Base-by-base conservation (phyloP, 75 land plant genomes). In the Selaginella tamariscina region DNA sequence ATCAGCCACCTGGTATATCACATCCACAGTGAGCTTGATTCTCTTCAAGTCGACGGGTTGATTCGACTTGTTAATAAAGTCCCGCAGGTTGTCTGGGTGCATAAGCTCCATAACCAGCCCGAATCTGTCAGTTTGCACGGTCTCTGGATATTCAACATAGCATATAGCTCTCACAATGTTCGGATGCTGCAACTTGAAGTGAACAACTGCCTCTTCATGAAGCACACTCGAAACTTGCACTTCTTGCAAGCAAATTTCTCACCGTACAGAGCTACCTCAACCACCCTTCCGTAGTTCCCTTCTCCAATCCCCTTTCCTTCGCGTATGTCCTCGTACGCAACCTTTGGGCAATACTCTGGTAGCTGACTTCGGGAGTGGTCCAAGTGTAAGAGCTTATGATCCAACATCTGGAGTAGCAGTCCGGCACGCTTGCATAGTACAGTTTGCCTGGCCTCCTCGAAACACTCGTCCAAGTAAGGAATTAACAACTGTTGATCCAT, bases 191-290 rank as follows among this genome's bases (percentile, higher is more conserved):
- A 49, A 49, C 54, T 11, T 49, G 20, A 49, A 49, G 20, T 49
- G 54, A 11, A 49, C 54, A 49, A 11, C 20, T 49, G 20, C 54
- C 20, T 49, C 54, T 11, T 49, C 54, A 49, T 49, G 18, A 49
- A 11, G 18, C 54, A 49, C 11, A 49, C 54, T 11, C 54, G 54
- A 49, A n/a, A n/a, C n/a, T 49, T 20, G 20, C 18, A 11, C 54
- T 49, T 49, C 20, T 49, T 49, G 54, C 54, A 49, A 11, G 54
- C 54, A 49, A 49, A 49, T 20, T 49, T 49, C 54, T 49, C 54
- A 11, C 20, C 20, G 20, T 49, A 49, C 18, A 49, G 54, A 11
- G 11, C 54, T 49, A 49, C 20, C 54, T 49, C 54, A 11, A 20
- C 11, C 54, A 49, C 54, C 11, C 11, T 20, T 49, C 54, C 54